A percentile compares a stretch with the other conserved stretches of the same genome.
phyloP scores from a whole-genome alignment of 768 basidiomycete genomes.

The Amanita muscaria region DNA sequence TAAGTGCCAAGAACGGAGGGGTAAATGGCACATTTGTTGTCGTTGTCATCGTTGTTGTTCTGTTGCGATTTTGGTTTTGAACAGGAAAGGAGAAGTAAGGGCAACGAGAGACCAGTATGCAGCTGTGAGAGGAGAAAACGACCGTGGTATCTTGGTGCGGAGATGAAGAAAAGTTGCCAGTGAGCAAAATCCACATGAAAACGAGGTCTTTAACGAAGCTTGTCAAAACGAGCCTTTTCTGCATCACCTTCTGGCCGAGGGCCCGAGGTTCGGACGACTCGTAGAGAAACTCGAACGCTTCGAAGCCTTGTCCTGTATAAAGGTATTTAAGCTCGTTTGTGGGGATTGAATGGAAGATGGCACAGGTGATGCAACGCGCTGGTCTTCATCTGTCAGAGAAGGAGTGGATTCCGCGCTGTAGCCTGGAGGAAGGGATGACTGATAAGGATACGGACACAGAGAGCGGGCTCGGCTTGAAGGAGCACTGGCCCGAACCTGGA shows the following conservation, averaged over 20 bases:
- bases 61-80: conserved; percentile 21
- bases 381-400: conserved; percentile 44
- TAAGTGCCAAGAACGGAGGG: conserved; percentile 87
- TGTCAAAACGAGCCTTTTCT: conserved; percentile 58
- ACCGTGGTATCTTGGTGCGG: conserved; percentile 66
- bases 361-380: conserved; percentile 39
- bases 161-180: conserved; percentile 54
- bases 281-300: conserved; percentile 82
- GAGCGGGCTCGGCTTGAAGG: conserved; percentile 52
- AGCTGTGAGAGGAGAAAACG: conserved; percentile 87
- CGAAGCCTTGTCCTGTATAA: conserved; percentile 86
- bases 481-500: conserved; percentile 82
- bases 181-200: conserved; percentile 92
- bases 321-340: conserved; percentile 88
- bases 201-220: conserved; percentile 89
- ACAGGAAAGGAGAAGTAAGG: conserved; percentile 84
- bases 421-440: conserved; percentile 38
- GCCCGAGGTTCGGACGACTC: conserved; percentile 45
- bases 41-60: too few relatives aligned
- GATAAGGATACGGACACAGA: conserved; percentile 42
- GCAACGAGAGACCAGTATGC: conserved; percentile 83
- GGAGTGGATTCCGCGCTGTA: conserved; percentile 51
- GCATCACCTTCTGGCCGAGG: conserved; percentile 20
- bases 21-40: conserved; percentile 88
- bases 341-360: conserved; percentile 32